phyloP scores from a whole-genome alignment of 768 basidiomycete species.

The Mycena maculata region DNA sequence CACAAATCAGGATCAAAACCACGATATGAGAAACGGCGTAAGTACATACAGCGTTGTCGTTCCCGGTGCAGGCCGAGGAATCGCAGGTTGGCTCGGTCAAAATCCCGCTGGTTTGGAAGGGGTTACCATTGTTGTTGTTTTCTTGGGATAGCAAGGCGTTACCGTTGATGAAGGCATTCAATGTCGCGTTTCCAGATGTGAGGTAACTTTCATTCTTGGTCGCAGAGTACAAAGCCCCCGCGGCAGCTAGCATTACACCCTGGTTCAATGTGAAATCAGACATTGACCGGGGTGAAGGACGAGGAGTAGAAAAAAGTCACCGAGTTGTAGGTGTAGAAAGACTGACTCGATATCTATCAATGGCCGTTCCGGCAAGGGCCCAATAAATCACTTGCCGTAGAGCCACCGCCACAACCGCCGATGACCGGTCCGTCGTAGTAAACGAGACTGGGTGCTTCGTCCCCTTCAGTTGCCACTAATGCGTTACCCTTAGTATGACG shows the following conservation, averaged over 20 bases:
- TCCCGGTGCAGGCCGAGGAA: constrained; percentile 6
- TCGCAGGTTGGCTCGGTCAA: constrained; percentile 8
- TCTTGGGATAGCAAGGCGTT: background rate
- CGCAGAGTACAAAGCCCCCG: constrained; percentile 1
- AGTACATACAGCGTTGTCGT: constrained; percentile 4
- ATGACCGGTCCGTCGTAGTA: constrained; percentile 2
- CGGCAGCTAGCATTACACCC: background rate
- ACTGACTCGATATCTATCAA: background rate
- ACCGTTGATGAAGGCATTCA: background rate
- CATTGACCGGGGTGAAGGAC: background rate
- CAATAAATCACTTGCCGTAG: constrained; percentile 6
- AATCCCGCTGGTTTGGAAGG: background rate
- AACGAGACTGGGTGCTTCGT: background rate
- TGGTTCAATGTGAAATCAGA: background rate
- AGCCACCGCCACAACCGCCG: background rate
- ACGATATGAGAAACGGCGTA: background rate
- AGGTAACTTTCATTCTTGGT: constrained; percentile 1
- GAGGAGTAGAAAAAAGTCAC: background rate
- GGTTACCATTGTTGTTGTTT: too few species aligned
- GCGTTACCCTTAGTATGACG: background rate
- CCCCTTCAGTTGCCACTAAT: background rate
- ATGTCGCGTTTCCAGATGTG: constrained; percentile 7
- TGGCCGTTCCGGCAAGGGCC: background rate
- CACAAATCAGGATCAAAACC: background rate
- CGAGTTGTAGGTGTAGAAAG: constrained; percentile 8